Evolutionary conservation across 163 green algal genomes (phyloP), one percentile per base, ranked within the genome.

Genomic region (Coccomyxa subellipsoidea): DNA sequence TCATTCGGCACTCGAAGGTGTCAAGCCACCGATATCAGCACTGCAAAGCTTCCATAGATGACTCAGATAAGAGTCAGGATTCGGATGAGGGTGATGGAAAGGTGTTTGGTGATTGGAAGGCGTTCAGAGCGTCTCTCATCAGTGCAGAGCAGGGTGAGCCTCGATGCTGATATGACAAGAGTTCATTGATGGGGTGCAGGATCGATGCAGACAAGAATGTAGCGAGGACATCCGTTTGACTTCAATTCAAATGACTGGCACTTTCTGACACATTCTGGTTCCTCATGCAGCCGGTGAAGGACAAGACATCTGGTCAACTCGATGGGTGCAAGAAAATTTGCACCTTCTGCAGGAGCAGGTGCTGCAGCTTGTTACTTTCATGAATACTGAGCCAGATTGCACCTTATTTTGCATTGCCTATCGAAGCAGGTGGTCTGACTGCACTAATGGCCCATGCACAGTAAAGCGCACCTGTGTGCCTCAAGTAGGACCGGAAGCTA

Each of bases 51-150:
- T 12, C 23, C 1, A 59, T 27, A 1, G 47, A 59, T 18, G 47
- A 59, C 23, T 59, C 47, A 59, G 5, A 59, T 27, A 18, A 7
- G 1, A 59, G 1, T 59, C 15, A 59, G 47, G 23, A 18, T 18
- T 59, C 47, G 15, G 47, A 59, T 59, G 47, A 59, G 32, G 7
- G n/a, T 23, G 66, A 73, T 27, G 66, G 66, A 36, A 73, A 36
- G 29, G 66, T 40, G 12, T 36, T 73, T 73, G 77, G 77, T 35
- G 77, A 81, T 53, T 81, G 77, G 77, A 38, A 31, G 40, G 77
- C 27, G n/a, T 81, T 81, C 40, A 71, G 77, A 39, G 77, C 77
- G 18, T n/a, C 38, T 40, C 40, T 81, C 77, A 71, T 81, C 21
- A 73, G n/a, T n/a, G 7, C 66, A 36, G 66, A 73, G n/a, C 66